Evolutionary conservation across 78 protist species (phyloP).

Genomic region (Salpingoeca rosetta): DNA sequence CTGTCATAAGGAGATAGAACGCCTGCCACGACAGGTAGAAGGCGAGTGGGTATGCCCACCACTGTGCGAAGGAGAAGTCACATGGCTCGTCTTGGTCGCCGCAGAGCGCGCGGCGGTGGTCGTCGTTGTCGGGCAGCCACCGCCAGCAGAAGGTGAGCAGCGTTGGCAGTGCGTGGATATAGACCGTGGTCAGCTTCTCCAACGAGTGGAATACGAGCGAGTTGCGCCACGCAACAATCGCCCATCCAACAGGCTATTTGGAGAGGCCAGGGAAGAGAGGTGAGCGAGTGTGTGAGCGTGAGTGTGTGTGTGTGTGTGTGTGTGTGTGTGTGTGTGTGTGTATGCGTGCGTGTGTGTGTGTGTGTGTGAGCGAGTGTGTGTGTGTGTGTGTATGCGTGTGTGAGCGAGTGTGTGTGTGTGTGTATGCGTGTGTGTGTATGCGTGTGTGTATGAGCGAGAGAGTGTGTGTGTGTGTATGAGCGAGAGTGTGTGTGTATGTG

Average conservation of each 20-base stretch:
- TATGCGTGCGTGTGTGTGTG: too few species aligned
- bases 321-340: too few species aligned
- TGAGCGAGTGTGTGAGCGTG: too few species aligned
- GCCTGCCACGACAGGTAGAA: slow-evolving; percentile 6
- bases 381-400: too few species aligned
- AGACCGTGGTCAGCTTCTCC: slow-evolving; percentile 30
- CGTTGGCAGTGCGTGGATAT: slow-evolving; percentile 23
- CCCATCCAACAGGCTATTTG: slow-evolving; percentile 15
- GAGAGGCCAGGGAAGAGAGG: neutral
- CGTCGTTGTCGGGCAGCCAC: too few species aligned
- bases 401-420: too few species aligned
- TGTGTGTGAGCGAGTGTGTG: too few species aligned
- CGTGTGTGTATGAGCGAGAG: too few species aligned
- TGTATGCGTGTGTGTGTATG: too few species aligned
- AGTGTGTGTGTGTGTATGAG: too few species aligned
- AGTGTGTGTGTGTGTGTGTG: too few species aligned
- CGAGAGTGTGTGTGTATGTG: too few species aligned
- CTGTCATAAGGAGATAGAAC: neutral
- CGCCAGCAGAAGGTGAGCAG: slow-evolving; percentile 1
- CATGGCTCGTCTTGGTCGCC: neutral
- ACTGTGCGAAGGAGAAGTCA: neutral
- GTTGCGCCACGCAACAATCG: slow-evolving; percentile 25
- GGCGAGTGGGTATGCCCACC: neutral
- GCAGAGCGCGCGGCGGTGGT: neutral
- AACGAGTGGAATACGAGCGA: slow-evolving; percentile 20